Evolutionary conservation across 2,329 filamentous ascomycete genomes (phyloP), one percentile per base, ranked within the genome.

Genomic region (Colletotrichum karsti): DNA sequence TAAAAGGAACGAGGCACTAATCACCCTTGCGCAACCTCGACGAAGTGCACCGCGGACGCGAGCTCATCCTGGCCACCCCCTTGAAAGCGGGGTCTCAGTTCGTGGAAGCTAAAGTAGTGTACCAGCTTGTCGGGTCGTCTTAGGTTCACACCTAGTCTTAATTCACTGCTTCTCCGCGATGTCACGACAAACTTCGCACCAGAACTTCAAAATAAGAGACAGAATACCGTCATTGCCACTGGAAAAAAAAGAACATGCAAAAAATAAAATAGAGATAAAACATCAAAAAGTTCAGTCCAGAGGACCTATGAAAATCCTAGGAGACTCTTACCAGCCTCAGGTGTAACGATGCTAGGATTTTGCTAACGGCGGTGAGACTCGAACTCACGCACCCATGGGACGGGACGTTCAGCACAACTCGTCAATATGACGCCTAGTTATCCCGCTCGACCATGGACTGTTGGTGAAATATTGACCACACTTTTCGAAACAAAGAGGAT

Each of bases 321-420:
- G 61, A 59, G 35, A 59, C 44, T 59, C 24, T 59, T 59, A 59
- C 61, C 61, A 42, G 55, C 54, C 54, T 51, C 61, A 51, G 61
- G 61, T 51, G 42, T 59, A 57, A 48, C 51, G 51, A 63, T 57
- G 60, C 50, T 15, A 35, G 26, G 39, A n/a, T 39, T 59, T 51
- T 51, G 10, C 39, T 28, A 42, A 37, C 41, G 18, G 54, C 42
- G 61, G 42, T n/a, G 15, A 30, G 44, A 51, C 18, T 53, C 54
- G 44, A 51, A 59, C 42, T 28, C 54, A 42, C 61, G 35, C 54
- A 64, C 54, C 61, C 54, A 54, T 20, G 61, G 5, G 4, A 22
- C 13, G 42, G 24, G 35, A 59, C 61, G 22, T 48, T 63, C 60
- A 56, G 48, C 42, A n/a, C 42, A 30, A 6, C 12, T 15, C 20